Evolutionary conservation across 306 rosid species (phyloP), one percentile per base, ranked within the genome.

Genomic region (Castanea sativa): DNA sequence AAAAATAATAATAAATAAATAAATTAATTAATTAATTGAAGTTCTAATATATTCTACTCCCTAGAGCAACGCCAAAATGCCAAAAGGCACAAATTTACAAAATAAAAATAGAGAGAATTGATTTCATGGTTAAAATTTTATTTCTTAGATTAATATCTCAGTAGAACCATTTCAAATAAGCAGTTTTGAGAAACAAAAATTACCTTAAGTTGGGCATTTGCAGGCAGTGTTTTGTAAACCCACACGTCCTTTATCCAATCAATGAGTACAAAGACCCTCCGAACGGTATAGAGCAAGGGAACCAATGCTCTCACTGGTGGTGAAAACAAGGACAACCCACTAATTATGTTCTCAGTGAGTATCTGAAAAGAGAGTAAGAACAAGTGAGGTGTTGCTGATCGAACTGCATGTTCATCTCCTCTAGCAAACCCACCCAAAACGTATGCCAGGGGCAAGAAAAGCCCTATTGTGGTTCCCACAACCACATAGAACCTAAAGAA

Each of bases 351-450:
- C 83, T 93, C 98, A 1, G 96, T 89, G 63, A 93, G 53, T 41
- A 93, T 93, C 69, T 93, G 98, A 61, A 86, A 93, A 1, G 98
- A 86, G 0, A 93, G 82, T 85, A 93, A 84, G 84, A 91, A 93
- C 55, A 93, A 43, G 71, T 91, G 97, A 0, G 98, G 98, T 0
- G 98, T 90, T 0, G 97, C 98, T 0, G 95, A 93, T 3, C 93
- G 89, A n/a, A 93, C 91, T 0, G 97, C 93, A 20, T 85, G 89
- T 32, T 91, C 92, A 57, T 93, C 98, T 4, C 98, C 91, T 75
- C 98, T 86, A 0, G 98, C 97, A 53, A 93, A 93, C 38, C 98
- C 98, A 4, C 98, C 98, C 55, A 93, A 61, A 60, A 90, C 98
- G 55, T 88, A 93, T 1, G 97, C 97, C 57, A 93, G 71, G 2